Conservation (phyloP, 2,329 filamentous ascomycete species). For the Clarireedia hainanense region DNA sequence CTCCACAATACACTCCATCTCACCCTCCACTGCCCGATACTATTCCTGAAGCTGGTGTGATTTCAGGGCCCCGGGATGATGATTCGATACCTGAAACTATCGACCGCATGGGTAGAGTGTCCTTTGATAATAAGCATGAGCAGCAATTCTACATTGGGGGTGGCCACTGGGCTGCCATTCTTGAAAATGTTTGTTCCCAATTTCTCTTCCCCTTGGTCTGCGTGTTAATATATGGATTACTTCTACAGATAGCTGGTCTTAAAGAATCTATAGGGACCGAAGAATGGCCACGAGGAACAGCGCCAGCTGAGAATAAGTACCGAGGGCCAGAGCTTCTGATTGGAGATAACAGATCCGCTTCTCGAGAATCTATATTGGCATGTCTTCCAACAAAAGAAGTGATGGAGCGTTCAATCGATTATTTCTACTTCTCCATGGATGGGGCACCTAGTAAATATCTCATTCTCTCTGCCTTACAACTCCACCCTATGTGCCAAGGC, state of each 20-base stretch:
- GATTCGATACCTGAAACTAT: slow-evolving; percentile 9
- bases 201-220: no score
- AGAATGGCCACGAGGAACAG: background rate
- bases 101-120: slow-evolving; percentile 19
- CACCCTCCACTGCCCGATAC: background rate
- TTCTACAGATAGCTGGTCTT: slow-evolving; percentile 49
- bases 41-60: background rate
- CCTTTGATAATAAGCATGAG: slow-evolving; percentile 28
- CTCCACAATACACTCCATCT: background rate
- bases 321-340: slow-evolving; percentile 19
- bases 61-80: background rate
- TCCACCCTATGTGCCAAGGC: background rate
- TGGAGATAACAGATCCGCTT: slow-evolving; percentile 20
- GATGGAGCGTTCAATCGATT: slow-evolving; percentile 41
- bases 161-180: slow-evolving; percentile 4
- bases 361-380: slow-evolving; percentile 39
- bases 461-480: background rate
- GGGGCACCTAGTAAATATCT: slow-evolving; percentile 40
- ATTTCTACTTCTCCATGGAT: slow-evolving; percentile 43
- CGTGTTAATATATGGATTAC: no score
- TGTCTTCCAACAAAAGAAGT: slow-evolving; percentile 39
- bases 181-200: slow-evolving; percentile 2
- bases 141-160: slow-evolving; percentile 18
- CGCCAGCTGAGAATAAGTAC: background rate
- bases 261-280: slow-evolving; percentile 44